Conservation (phyloP, 495 filamentous ascomycete genomes). For the Aspergillus funiculosus region DNA sequence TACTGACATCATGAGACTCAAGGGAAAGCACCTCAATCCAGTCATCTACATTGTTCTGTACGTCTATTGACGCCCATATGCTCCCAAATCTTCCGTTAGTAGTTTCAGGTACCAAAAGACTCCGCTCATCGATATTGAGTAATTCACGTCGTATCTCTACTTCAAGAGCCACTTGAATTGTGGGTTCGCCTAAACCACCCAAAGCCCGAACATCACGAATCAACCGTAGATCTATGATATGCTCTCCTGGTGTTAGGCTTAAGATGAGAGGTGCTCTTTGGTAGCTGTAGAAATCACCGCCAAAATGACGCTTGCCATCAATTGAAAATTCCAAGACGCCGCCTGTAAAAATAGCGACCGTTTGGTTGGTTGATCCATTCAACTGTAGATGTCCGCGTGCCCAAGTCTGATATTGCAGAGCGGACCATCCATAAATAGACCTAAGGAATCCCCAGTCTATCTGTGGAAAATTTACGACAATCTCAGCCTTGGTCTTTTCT, state of each 20-base stretch:
- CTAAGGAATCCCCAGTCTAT: conserved; percentile 49
- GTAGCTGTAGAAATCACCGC: conserved; percentile 53
- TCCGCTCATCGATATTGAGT: conserved; percentile 29
- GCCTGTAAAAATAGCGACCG: conserved; percentile 39
- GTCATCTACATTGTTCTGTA: conserved; percentile 41
- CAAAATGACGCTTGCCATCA: conserved; percentile 46
- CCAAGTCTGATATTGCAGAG: conserved; percentile 57
- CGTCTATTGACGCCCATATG: conserved; percentile 39
- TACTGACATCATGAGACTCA: conserved; percentile 15
- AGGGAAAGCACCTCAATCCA: conserved; percentile 31
- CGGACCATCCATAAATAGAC: conserved; percentile 55
- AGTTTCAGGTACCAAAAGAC: conserved; percentile 43
- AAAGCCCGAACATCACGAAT: conserved; percentile 50
- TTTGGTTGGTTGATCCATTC: conserved; percentile 15
- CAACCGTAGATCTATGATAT: conserved; percentile 48
- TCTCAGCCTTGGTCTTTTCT: conserved; percentile 22
- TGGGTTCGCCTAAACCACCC: conserved; percentile 42
- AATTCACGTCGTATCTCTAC: conserved; percentile 22
- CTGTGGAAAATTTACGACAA: conserved; percentile 42
- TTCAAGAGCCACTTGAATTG: conserved; percentile 32
- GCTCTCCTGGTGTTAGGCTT: conserved; percentile 41
- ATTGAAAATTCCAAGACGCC: conserved; percentile 48
- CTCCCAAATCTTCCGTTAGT: conserved; percentile 42
- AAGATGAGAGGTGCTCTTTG: conserved; percentile 45
- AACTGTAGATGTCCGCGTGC: conserved; percentile 45